These are phyloP conservation scores for Phytophthora pisi DNA, from an alignment of 352 stramenopile genomes.

Conservation along the genomic window DNA sequence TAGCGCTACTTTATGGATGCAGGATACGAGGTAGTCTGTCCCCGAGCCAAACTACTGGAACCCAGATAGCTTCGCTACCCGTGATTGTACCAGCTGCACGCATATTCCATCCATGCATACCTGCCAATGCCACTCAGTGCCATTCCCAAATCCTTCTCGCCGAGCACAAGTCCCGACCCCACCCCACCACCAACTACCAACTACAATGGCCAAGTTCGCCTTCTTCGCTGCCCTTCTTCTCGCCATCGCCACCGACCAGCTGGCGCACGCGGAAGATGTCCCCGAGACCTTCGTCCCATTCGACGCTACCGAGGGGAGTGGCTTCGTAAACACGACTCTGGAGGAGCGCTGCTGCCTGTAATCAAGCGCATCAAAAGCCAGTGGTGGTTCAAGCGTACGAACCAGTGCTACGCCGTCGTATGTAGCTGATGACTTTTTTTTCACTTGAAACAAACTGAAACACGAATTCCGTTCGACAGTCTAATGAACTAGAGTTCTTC, in stretches of 20 bases:
- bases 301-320: neutral
- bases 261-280: neutral
- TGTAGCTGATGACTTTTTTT: neutral
- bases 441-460: neutral
- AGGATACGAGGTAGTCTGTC: too few relatives aligned
- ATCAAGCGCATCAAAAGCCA: neutral
- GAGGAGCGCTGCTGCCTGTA: too few relatives aligned
- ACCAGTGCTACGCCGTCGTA: too few relatives aligned
- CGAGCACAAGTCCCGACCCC: neutral
- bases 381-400: too few relatives aligned
- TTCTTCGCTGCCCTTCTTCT: neutral
- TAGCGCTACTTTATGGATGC: too few relatives aligned
- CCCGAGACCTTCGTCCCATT: neutral
- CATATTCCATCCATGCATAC: too few relatives aligned
- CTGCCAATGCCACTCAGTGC: too few relatives aligned
- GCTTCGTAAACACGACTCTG: neutral
- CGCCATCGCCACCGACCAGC: neutral
- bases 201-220: neutral
- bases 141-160: neutral
- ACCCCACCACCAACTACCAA: neutral
- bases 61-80: too few relatives aligned
- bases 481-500: slow-evolving; percentile 18
- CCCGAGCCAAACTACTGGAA: too few relatives aligned
- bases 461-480: neutral
- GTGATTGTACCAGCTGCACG: too few relatives aligned